These are phyloP conservation scores for Paraleonurus japonicus DNA, from an alignment of 257 asterid genomes.

Conservation along the genomic window DNA sequence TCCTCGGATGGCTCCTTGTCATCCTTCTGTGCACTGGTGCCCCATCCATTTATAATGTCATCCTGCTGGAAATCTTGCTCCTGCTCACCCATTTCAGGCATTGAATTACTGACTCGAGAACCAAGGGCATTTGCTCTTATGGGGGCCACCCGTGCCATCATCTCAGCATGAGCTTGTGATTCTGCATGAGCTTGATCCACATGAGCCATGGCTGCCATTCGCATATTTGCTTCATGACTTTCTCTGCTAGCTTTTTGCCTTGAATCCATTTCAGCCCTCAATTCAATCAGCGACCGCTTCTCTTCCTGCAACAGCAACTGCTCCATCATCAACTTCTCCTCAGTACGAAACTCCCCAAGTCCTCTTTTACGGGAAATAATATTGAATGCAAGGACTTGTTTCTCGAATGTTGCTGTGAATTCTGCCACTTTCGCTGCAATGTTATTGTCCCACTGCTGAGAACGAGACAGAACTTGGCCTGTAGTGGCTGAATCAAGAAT, in stretches of 20 bases:
- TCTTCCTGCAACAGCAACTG: slow-evolving; percentile 84
- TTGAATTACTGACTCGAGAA: slow-evolving; percentile 48
- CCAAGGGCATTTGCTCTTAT: slow-evolving; percentile 68
- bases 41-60: slow-evolving; percentile 85
- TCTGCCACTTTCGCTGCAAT: slow-evolving; percentile 95
- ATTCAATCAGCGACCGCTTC: slow-evolving; percentile 55
- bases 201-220: slow-evolving; percentile 76
- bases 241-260: slow-evolving; percentile 61
- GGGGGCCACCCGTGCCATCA: slow-evolving; percentile 72
- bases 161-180: slow-evolving; percentile 74
- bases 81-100: slow-evolving; percentile 57
- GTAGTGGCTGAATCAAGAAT: slow-evolving; percentile 90
- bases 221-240: slow-evolving; percentile 63
- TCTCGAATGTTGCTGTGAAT: slow-evolving; percentile 96
- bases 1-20: slow-evolving; percentile 97
- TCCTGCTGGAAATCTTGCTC: slow-evolving; percentile 59
- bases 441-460: slow-evolving; percentile 98
- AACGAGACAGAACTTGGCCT: slow-evolving; percentile 85
- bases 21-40: slow-evolving; percentile 58
- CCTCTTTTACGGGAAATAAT: slow-evolving; percentile 80
- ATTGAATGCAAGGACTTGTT: slow-evolving; percentile 95
- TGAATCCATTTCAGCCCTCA: slow-evolving; percentile 65
- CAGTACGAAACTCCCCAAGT: slow-evolving; percentile 88
- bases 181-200: slow-evolving; percentile 73
- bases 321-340: slow-evolving; percentile 96